Base-by-base conservation (phyloP, 352 stramenopile species). In the Globisporangium cylindrosporum region DNA sequence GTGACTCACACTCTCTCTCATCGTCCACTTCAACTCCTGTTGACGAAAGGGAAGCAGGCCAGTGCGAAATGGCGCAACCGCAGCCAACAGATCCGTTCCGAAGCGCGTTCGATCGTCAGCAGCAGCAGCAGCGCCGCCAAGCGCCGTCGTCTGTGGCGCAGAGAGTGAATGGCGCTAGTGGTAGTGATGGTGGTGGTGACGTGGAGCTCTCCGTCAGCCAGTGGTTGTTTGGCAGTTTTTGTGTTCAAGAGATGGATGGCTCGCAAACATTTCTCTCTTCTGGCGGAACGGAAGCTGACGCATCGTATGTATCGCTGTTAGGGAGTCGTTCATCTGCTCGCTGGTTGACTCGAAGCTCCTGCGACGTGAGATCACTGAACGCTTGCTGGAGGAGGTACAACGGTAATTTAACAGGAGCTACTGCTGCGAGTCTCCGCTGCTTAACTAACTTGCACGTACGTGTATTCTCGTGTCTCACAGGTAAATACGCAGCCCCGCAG, bases 181-280 rank as follows among this genome's bases (percentile, higher is more conserved):
- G 27, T 32, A 3, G 27, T n/a, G 41, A 15, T 9, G 15, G 41
- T 48, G 15, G 15, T 9, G 32, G 53, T 38, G 18, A 32, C 1
- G 18, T 1, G 10, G 59, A n/a, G 15, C 60, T 57, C n/a, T 29
- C 29, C 10, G 60, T 6, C 46, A 38, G 10, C 24, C 41, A 65
- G 46, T 66, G 60, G 60, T 66, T 20, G 60, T 48, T 51, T n/a
- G 43, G 43, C 20, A 18, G 43, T 0, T 20, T n/a, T 48, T 48
- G 38, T 48, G 41, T 36, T 6, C 14, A n/a, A 48, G 41, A 51
- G 18, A 22, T n/a, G 18, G 18, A 22, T 51, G 18, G 18, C 1
- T 51, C 43, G 1, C 4, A 6, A 36, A 3, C 32, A 36, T 51
- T 22, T 48, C 14, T n/a, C 43, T 51, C 2, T 22, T 9, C 20